These are phyloP conservation scores for Geotrichum aggregatum DNA, from an alignment of 1,139 yeast genomes.

Conservation along the genomic window DNA sequence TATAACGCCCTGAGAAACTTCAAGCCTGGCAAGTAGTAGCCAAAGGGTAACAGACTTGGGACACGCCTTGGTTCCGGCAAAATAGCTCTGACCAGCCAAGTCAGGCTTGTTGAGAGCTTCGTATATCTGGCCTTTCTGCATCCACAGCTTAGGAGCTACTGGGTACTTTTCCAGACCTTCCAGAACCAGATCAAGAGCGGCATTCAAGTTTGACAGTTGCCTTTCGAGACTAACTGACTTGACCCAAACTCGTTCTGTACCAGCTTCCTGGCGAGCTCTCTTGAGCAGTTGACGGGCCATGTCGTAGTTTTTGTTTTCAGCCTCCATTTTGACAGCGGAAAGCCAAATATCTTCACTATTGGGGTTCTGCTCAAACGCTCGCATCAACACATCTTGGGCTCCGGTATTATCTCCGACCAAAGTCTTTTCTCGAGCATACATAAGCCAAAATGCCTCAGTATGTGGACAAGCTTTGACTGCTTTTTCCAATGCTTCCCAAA, in stretches of 20 bases:
- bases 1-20: constrained; percentile 43
- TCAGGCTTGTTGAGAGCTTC: constrained; percentile 36
- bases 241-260: constrained; percentile 53
- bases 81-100: constrained; percentile 49
- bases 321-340: constrained; percentile 64
- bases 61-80: constrained; percentile 49
- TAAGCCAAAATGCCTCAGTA: constrained; percentile 52
- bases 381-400: constrained; percentile 52
- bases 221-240: constrained; percentile 60
- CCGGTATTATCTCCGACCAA: constrained; percentile 45
- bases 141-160: constrained; percentile 47
- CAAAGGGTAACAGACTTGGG: constrained; percentile 51
- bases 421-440: constrained; percentile 73
- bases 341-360: constrained; percentile 59
- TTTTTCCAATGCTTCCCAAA: constrained; percentile 51
- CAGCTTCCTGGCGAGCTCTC: constrained; percentile 40
- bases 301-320: constrained; percentile 40
- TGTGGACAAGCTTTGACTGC: constrained; percentile 50
- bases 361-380: constrained; percentile 47
- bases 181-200: constrained; percentile 44
- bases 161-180: constrained; percentile 50
- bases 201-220: constrained; percentile 34
- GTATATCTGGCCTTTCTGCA: constrained; percentile 58
- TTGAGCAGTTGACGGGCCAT: constrained; percentile 46
- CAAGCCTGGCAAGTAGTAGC: constrained; percentile 52